Conservation (phyloP, 768 basidiomycete genomes). For the Tubosaeta sp. region DNA sequence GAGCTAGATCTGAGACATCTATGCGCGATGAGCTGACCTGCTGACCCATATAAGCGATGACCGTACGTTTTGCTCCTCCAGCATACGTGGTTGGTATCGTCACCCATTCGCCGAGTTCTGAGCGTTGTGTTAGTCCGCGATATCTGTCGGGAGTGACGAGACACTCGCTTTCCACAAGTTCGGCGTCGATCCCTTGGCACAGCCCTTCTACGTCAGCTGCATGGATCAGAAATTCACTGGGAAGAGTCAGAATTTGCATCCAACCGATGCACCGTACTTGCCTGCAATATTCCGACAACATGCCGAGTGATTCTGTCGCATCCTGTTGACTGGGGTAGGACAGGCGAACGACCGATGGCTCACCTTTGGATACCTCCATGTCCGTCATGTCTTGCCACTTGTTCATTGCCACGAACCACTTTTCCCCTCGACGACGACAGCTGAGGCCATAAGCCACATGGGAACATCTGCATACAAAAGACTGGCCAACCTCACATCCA, state of each 20-base stretch:
- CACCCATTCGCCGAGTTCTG: conserved; percentile 90
- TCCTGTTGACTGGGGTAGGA: neutral
- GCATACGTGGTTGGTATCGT: conserved; percentile 93
- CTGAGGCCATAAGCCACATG: conserved; percentile 36
- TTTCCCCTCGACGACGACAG: conserved; percentile 70
- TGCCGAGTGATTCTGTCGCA: conserved; percentile 66
- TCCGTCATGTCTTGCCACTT: conserved; percentile 98
- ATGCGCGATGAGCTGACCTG: conserved; percentile 5
- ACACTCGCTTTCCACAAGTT: conserved; percentile 70
- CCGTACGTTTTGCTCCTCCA: conserved; percentile 84
- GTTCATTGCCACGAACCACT: conserved; percentile 97
- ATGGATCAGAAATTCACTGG: conserved; percentile 90
- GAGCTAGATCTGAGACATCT: conserved; percentile 79
- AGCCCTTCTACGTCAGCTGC: conserved; percentile 99
- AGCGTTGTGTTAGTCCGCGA: conserved; percentile 9
- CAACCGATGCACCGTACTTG: conserved; percentile 22
- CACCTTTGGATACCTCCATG: conserved; percentile 85
- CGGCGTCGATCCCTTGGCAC: conserved; percentile 93
- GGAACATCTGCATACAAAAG: neutral
- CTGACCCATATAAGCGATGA: neutral
- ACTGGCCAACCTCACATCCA: conserved; percentile 80
- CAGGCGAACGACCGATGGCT: conserved; percentile 5
- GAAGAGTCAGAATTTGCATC: conserved; percentile 13
- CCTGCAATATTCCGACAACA: conserved; percentile 83
- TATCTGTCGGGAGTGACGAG: neutral